Conservation (phyloP, 805 yeast genomes). For the Barnettozyma sucrosica region DNA sequence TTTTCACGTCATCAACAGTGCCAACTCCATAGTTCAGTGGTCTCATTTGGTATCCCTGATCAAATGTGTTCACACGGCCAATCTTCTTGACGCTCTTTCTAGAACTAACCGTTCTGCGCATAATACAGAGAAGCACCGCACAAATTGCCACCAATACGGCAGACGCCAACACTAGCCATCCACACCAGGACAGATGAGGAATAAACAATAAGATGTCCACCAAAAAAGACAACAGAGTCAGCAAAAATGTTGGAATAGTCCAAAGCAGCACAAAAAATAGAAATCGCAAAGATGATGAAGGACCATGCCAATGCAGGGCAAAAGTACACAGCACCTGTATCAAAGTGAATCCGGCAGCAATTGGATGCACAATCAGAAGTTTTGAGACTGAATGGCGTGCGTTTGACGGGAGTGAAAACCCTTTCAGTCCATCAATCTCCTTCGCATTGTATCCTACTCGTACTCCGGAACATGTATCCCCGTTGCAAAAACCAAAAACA, state of each 20-base stretch:
- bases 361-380: conserved; percentile 61
- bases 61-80: conserved; percentile 10
- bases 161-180: conserved; percentile 76
- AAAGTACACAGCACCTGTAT: conserved; percentile 38
- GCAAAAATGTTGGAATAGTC: conserved; percentile 62
- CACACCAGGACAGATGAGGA: conserved; percentile 71
- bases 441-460: conserved; percentile 39
- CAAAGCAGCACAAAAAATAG: conserved; percentile 49
- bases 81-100: conserved; percentile 19
- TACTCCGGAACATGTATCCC: conserved; percentile 33
- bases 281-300: conserved; percentile 33
- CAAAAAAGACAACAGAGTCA: conserved; percentile 66
- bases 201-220: conserved; percentile 78
- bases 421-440: conserved; percentile 30
- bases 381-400: conserved; percentile 55
- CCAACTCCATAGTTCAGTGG: conserved; percentile 25
- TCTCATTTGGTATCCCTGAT: conserved; percentile 21
- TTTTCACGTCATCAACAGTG: conserved; percentile 20
- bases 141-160: conserved; percentile 59
- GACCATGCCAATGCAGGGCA: conserved; percentile 33
- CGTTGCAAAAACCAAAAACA: conserved; percentile 60
- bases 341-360: conserved; percentile 51
- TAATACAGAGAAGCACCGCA: conserved; percentile 62
- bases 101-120: conserved; percentile 57
- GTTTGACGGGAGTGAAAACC: conserved; percentile 49